phyloP scores from a whole-genome alignment of 306 rosid species.

The Casuarina equisetifolia region DNA sequence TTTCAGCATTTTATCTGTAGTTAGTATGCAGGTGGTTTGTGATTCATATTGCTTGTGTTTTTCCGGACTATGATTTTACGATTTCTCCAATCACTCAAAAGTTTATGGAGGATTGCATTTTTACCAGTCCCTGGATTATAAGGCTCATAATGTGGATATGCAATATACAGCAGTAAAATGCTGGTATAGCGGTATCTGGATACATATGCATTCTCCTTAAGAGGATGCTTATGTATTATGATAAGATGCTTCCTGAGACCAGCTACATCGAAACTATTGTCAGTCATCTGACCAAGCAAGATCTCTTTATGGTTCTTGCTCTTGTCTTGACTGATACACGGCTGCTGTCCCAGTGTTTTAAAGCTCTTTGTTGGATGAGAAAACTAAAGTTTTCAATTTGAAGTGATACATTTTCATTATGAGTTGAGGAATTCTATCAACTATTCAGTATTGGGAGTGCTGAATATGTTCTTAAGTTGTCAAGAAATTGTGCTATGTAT shows the following conservation, averaged over 20 bases:
- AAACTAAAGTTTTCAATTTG: not conserved
- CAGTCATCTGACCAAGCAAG: conserved; percentile 9
- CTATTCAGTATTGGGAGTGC: too few species aligned
- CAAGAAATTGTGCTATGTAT: too few species aligned
- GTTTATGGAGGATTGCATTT: not conserved
- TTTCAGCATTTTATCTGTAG: not conserved
- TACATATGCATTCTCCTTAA: conserved; percentile 6
- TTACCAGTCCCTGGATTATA: not conserved
- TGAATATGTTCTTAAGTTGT: too few species aligned
- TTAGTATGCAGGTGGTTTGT: not conserved
- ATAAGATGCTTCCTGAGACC: conserved; percentile 26
- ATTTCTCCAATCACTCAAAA: not conserved
- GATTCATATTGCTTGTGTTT: not conserved
- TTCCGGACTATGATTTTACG: not conserved
- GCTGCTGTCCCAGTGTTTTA: not conserved
- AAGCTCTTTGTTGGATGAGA: not conserved
- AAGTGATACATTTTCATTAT: not conserved
- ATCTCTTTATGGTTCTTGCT: conserved; percentile 12
- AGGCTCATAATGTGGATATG: not conserved
- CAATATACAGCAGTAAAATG: not conserved
- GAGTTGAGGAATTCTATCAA: too few species aligned
- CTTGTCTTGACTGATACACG: conserved; percentile 14
- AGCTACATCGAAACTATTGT: conserved; percentile 17
- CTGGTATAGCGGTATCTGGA: conserved; percentile 27
- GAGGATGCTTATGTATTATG: conserved; percentile 20